Base-by-base conservation (phyloP, 495 filamentous ascomycete genomes). In the Penicillium turbatum region DNA sequence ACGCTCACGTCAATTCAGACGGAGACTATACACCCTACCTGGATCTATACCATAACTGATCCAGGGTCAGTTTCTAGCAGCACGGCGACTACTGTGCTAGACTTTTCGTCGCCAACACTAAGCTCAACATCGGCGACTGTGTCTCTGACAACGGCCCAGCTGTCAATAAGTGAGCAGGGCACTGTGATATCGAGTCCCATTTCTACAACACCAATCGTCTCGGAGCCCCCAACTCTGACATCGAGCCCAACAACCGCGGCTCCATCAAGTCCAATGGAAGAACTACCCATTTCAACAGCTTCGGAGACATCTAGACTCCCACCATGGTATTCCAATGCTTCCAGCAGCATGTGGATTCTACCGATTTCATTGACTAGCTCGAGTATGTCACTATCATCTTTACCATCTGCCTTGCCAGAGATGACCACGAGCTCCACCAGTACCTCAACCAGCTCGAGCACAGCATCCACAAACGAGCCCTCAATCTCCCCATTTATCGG, bases 1-100 rank as follows among this genome's bases (percentile, higher is more conserved):
- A 51, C 49, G 8, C 5, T 51, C 12, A 51, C 49, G 2, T 41
- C 49, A 35, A 43, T 51, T 24, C 17, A 41, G 12, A 51, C 49
- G 17, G 30, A 43, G 21, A 51, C 49, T 5, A 6, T 51, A 6
- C n/a, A 43, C 26, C 49, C 49, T 8, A 51, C 49, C 15, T 51
- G n/a, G 37, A 6, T 51, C 16, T 51, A 26, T 16, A 51, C 49
- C 0, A 34, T 51, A 31, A 24, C 37, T 8, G 37, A 15, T 6
- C 31, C 27, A 17, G 37, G 12, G 5, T 11, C 16, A 15, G 13
- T 12, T 51, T 13, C 49, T 12, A 12, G 19, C 6, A 35, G 19
- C 6, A 35, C 17, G 13, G 5, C 27, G 7, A 34, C 38, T 5
- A 48, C 19, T 27, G 46, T 27, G 6, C 24, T 48, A 5, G 32